Evolutionary conservation across 2,329 filamentous ascomycete species (phyloP), one percentile per base, ranked within the genome.

Genomic region (Fusarium heterosporum): DNA sequence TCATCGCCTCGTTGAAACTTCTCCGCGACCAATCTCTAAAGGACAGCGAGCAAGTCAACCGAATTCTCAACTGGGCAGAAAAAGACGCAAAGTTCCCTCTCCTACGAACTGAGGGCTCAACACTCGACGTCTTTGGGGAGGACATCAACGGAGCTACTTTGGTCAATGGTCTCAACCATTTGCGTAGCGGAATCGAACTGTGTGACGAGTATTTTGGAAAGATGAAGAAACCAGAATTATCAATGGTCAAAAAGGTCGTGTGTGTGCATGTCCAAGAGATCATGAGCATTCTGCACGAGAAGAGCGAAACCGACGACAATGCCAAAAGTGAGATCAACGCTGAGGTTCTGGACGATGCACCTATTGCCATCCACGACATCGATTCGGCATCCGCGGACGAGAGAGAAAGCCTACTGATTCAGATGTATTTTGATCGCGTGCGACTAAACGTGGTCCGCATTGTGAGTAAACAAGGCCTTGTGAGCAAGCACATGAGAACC

Each of bases 241-340:
- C 68, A 0, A 40, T 66, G 38, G 46, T 66, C 0, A 56, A 67
- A 10, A 66, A 56, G 11, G 64, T 70, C 6, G 32, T 70, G 6
- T 45, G 67, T 3, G 45, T 47, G 2, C 67, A 70, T 9, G 41
- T 66, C 2, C 67, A 70, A 41, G 68, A 70, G 10, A 17, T 70
- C 6, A 67, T 70, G 34, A 17, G 38, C 3, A 25, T 62, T 8
- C 9, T 70, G 0, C 64, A 70, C 17, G 45, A 61, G 8, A 61
- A 68, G 47, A 41, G 26, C 2, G 53, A 54, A 6, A 14, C 6
- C 11, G 43, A 68, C 3, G 43, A 61, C 0, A 41, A 16, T 4
- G 30, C 4, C 1, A 43, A 32, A n/a, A 29, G 14, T 13, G 34
- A 32, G 0, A 11, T 8, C 0, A 8, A 10, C 9, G 28, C 54